These are phyloP conservation scores for Boletus insuetus DNA, from an alignment of 768 basidiomycete species.

Conservation along the genomic window DNA sequence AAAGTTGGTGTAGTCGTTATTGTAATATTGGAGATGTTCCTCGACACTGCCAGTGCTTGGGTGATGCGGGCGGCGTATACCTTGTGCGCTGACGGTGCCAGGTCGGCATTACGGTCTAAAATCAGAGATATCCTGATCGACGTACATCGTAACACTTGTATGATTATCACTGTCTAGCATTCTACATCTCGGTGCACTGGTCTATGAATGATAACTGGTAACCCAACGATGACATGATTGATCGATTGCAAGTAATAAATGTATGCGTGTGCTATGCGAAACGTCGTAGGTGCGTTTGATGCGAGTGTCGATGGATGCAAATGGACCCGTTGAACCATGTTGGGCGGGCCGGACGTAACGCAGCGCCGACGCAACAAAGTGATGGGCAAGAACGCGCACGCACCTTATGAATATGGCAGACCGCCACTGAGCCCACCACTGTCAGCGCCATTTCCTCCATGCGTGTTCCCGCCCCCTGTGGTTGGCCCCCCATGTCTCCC, in stretches of 20 bases:
- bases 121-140: too few species aligned
- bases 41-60: too few species aligned
- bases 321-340: not conserved
- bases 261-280: slow-evolving; percentile 19
- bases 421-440: slow-evolving; percentile 19
- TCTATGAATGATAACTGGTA: slow-evolving; percentile 2
- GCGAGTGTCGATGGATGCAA: not conserved
- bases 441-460: slow-evolving; percentile 3
- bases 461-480: slow-evolving; percentile 1
- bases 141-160: too few species aligned
- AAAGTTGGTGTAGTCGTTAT: too few species aligned
- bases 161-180: slow-evolving; percentile 8
- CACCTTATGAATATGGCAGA: slow-evolving; percentile 30
- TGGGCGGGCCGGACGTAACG: not conserved
- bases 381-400: not conserved
- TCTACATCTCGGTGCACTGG: slow-evolving; percentile 1
- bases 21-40: too few species aligned
- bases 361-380: not conserved
- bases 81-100: too few species aligned
- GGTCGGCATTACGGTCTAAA: too few species aligned
- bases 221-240: slow-evolving; percentile 14
- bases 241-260: slow-evolving; percentile 19
- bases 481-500: slow-evolving; percentile 14
- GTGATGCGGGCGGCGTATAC: too few species aligned
- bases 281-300: slow-evolving; percentile 10